Base-by-base conservation (phyloP, 345 rosid species). In the Pugionium dolabratum region DNA sequence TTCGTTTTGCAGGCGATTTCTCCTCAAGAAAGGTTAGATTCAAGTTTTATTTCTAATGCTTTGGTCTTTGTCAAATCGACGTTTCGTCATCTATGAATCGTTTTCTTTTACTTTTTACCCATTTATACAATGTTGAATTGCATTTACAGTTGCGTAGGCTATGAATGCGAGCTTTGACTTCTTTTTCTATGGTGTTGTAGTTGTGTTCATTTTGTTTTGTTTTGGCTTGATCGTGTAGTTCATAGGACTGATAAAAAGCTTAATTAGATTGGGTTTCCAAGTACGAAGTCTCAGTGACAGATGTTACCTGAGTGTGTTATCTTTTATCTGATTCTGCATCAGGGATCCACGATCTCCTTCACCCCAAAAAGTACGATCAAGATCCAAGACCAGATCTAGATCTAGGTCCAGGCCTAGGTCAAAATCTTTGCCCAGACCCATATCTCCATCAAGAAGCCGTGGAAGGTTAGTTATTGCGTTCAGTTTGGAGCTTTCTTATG, bases 281-380 rank as follows among this genome's bases (percentile, higher is more conserved):
- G 30, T 47, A 9, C 10, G 10, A 56, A 47, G 44, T 54, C 37
- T 43, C 31, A 55, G 52, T 54, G 36, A 63, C 25, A 54, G 29
- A 9, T 71, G 9, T 41, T 56, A 0, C 36, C 18, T 18, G 18
- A 18, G 18, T 29, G 11, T 57, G 39, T 58, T 6, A 66, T 51
- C 5, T 33, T 18, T 55, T 25, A 6, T 9, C 33, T 26, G 5
- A 28, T 41, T 52, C 18, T 77, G 33, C 42, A 29, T 69, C 76
- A 90, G 98, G 79, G 72, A 71, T 73, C 78, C 88, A 54, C 76
- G 63, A 52, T 84, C 98, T 51, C 89, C 84, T 69, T 85, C 96
- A 5, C 90, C 96, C 1, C 79, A 82, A 79, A 76, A 79, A 69
- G 88, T 78, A 54, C 82, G 78, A 67, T 62, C 77, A 2, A 79